Percentiles rank a stretch among this genome's conserved stretches.
phyloP scores from a whole-genome alignment of 2,329 filamentous ascomycete genomes.

The Talaromyces pinophilus region DNA sequence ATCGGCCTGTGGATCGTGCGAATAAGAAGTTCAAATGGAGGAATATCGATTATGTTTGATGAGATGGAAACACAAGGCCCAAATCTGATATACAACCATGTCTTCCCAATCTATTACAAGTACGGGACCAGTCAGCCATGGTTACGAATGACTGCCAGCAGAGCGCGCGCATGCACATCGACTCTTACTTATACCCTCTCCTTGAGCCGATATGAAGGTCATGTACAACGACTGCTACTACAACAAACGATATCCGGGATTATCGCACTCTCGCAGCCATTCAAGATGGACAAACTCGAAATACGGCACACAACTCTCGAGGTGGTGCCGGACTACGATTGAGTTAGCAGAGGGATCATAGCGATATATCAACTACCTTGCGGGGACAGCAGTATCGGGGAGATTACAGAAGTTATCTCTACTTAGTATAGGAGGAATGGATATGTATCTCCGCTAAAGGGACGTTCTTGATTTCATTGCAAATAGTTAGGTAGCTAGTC shows the following conservation, averaged over 20 bases:
- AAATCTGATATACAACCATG: neutral
- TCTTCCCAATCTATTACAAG: neutral
- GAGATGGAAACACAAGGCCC: neutral
- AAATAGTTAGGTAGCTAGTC: neutral
- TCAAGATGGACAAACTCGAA: neutral
- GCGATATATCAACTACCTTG: neutral
- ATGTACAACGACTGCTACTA: neutral
- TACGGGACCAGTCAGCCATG: neutral
- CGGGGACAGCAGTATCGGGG: neutral
- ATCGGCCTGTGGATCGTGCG: conserved; percentile 77
- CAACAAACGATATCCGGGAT: neutral
- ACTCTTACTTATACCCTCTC: neutral
- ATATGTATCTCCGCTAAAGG: neutral
- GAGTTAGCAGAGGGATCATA: neutral
- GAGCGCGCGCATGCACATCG: neutral
- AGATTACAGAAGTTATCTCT: neutral
- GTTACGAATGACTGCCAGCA: neutral
- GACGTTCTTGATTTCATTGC: neutral
- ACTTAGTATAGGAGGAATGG: no score
- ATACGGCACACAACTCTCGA: neutral
- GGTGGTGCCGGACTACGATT: neutral
- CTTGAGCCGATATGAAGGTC: neutral
- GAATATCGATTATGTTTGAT: conserved; percentile 72
- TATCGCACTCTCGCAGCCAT: no score
- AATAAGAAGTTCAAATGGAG: conserved; percentile 91